phyloP scores from a whole-genome alignment of 2,329 filamentous ascomycete species.

The Diaporthe ilicicola region DNA sequence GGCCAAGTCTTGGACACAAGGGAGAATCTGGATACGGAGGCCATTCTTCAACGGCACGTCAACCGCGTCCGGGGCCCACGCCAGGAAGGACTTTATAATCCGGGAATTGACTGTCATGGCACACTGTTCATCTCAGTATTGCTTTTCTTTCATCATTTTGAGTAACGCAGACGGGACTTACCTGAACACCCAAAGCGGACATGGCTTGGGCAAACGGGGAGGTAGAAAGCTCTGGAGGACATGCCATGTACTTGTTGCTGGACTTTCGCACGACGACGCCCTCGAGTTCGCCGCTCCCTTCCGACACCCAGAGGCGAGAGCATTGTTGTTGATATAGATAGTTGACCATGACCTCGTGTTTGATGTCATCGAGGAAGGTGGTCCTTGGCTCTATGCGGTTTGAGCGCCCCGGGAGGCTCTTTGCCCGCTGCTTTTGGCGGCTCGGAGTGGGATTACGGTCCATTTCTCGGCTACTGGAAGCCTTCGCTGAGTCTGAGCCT shows the following conservation, averaged over 20 bases:
- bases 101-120: slow-evolving; percentile 84
- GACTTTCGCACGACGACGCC: slow-evolving; percentile 77
- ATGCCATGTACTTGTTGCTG: slow-evolving; percentile 76
- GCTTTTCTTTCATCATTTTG: neutral
- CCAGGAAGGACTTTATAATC: slow-evolving; percentile 80
- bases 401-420: slow-evolving; percentile 56
- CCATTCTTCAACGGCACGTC: slow-evolving; percentile 81
- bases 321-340: slow-evolving; percentile 85
- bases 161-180: slow-evolving; percentile 46
- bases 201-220: slow-evolving; percentile 73
- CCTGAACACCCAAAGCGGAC: slow-evolving; percentile 75
- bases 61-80: slow-evolving; percentile 75
- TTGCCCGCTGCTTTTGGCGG: slow-evolving; percentile 56
- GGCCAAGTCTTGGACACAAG: slow-evolving; percentile 74
- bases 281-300: slow-evolving; percentile 73
- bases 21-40: slow-evolving; percentile 78
- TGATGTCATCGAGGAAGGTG: slow-evolving; percentile 74
- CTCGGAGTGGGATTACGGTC: slow-evolving; percentile 49
- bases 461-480: slow-evolving; percentile 49
- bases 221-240: slow-evolving; percentile 69
- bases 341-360: slow-evolving; percentile 85
- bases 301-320: slow-evolving; percentile 76
- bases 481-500: slow-evolving; percentile 34
- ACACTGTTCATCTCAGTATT: slow-evolving; percentile 55
- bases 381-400: slow-evolving; percentile 56